Conservation (phyloP, 768 basidiomycete genomes). For the Podaxis pistillaris region DNA sequence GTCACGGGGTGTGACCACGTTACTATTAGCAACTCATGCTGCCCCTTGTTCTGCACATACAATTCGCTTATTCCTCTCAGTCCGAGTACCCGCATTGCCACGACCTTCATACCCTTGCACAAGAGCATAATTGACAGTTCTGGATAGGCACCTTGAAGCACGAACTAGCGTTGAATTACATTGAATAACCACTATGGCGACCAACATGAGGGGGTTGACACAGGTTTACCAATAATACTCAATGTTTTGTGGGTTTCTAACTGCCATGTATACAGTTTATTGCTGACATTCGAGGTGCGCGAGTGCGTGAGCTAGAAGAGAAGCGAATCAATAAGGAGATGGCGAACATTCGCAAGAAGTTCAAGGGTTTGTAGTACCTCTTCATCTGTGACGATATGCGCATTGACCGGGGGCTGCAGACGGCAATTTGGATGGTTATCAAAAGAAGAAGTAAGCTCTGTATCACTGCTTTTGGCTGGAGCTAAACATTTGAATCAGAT, state of each 20-base stretch:
- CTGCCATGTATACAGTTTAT: slow-evolving; percentile 70
- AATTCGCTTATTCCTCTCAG: background rate
- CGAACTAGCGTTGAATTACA: no score
- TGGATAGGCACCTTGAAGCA: no score
- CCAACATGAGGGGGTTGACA: slow-evolving; percentile 88
- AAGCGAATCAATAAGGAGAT: slow-evolving; percentile 99
- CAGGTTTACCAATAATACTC: slow-evolving; percentile 57
- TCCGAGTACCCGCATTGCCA: background rate
- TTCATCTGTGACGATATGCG: background rate
- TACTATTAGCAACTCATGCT: background rate
- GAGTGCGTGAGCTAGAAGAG: slow-evolving; percentile 96
- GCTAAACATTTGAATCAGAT: slow-evolving; percentile 45
- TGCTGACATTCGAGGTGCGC: slow-evolving; percentile 95
- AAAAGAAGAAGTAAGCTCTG: slow-evolving; percentile 80
- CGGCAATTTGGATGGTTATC: slow-evolving; percentile 85
- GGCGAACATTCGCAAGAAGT: slow-evolving; percentile 99
- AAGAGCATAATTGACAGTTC: background rate
- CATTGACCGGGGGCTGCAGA: slow-evolving; percentile 39
- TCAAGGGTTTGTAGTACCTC: slow-evolving; percentile 69
- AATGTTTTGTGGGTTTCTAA: background rate
- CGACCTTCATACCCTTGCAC: background rate
- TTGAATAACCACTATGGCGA: slow-evolving; percentile 59
- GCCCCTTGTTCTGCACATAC: background rate
- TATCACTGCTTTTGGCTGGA: slow-evolving; percentile 2
- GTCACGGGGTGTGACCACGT: slow-evolving; percentile 8